Conservation (phyloP, 352 stramenopile species). For the Pythium grandisporangium region DNA sequence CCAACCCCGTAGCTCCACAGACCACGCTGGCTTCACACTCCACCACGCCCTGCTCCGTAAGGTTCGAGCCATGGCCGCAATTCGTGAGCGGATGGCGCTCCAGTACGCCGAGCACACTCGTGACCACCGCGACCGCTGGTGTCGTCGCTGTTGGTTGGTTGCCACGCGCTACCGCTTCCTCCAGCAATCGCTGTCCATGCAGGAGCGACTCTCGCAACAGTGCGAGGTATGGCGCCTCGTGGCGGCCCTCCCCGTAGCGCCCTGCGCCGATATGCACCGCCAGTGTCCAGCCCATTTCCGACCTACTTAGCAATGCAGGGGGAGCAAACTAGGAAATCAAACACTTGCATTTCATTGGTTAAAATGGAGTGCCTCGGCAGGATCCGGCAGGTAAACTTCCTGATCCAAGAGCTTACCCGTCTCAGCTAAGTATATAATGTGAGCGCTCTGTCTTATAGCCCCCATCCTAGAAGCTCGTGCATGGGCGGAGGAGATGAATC, state of each 20-base stretch:
- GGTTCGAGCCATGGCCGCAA: slow-evolving; percentile 39
- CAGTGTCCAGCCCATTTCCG: slow-evolving; percentile 42
- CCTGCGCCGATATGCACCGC: slow-evolving; percentile 57
- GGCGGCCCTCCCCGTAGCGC: slow-evolving; percentile 18
- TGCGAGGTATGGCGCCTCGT: slow-evolving; percentile 27
- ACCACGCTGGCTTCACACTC: slow-evolving; percentile 52
- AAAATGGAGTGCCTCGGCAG: no score
- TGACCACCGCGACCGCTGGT: slow-evolving; percentile 14
- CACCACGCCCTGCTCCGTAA: slow-evolving; percentile 32
- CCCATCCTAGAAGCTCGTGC: no score
- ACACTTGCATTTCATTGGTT: no score
- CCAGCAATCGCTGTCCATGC: slow-evolving; percentile 5
- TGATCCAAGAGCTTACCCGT: no score
- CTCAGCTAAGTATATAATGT: no score
- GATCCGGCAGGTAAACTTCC: no score
- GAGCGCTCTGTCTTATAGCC: no score
- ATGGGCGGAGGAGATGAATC: no score
- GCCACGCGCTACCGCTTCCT: no score
- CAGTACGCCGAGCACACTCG: slow-evolving; percentile 25
- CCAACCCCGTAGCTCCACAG: slow-evolving; percentile 24
- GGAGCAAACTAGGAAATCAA: no score
- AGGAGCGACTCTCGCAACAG: slow-evolving; percentile 27
- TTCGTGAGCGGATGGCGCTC: slow-evolving; percentile 47
- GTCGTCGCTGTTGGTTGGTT: background rate
- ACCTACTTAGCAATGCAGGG: no score